Evolutionary conservation across 169 alveolate genomes (phyloP).

Genomic region (Eimeria praecox): DNA sequence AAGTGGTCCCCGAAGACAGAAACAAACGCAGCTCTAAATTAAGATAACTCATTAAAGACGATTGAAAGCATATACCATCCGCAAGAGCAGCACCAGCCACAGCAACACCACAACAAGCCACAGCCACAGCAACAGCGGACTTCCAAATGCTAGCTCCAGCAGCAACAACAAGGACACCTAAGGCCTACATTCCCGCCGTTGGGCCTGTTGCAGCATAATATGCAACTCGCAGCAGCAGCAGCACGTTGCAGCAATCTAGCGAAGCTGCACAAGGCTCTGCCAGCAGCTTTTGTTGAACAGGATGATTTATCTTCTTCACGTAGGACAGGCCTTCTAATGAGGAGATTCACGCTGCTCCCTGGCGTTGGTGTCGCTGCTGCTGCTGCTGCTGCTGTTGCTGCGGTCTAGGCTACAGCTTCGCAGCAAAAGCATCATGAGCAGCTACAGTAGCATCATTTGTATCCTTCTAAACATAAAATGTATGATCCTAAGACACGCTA

Average conservation of each 20-base stretch:
- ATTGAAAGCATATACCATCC: no score
- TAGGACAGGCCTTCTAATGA: background rate
- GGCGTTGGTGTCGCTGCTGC: background rate
- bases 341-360: background rate
- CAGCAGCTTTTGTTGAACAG: background rate
- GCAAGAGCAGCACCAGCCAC: no score
- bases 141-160: background rate
- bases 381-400: conserved; percentile 26
- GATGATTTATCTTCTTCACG: background rate
- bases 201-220: background rate
- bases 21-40: no score
- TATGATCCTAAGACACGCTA: background rate
- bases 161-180: background rate
- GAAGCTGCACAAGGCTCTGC: background rate
- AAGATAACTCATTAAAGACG: no score
- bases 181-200: background rate
- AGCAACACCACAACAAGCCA: no score
- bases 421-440: background rate
- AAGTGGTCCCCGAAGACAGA: no score
- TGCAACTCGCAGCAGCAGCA: background rate
- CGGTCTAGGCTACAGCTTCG: background rate
- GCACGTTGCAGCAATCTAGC: background rate
- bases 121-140: background rate
- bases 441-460: background rate
- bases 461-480: background rate